Base-by-base conservation (phyloP, 139 green algal genomes). In the Chlorella sorokiniana region DNA sequence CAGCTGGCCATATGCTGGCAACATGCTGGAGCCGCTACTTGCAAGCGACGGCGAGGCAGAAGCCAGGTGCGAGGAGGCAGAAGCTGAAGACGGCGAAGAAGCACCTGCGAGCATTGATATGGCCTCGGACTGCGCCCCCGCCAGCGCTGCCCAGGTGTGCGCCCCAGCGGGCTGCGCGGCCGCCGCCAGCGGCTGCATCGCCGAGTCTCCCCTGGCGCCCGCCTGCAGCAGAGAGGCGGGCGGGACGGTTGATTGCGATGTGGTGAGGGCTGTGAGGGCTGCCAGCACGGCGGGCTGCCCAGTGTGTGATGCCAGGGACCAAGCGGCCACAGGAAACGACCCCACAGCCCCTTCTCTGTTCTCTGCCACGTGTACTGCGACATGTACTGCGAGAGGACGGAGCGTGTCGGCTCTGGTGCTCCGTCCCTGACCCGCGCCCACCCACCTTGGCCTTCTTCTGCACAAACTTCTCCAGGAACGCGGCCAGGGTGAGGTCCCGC, bases 401-500 rank as follows among this genome's bases (percentile, higher is more conserved):
- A n/a, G n/a, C 63, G 27, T 23, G 8, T 29, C 63, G 6, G 63
- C 63, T 7, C 63, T 7, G 9, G 31, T 7, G 27, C 38, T 40
- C 4, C 18, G 20, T 1, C 23, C 18, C 67, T 18, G 37, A 27
- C 41, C 42, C 41, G 3, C 42, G 41, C 18, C 29, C 42, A 33
- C 69, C 18, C 56, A 91, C 88, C 90, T 98, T 98, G 68, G 94
- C 85, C 83, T 98, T 98, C 83, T 96, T 97, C 63, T 93, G 83
- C 22, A 98, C 87, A 62, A 98, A 98, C 85, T 97, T 97, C 89
- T 98, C 95, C 63, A 99, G 88, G 89, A 99, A 99, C 37, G 89
- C 85, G 7, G 77, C 74, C 44, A 97, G 85, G 14, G 86, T 92
- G 54, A 97, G 87, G 87, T 99, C 95, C 0, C 86, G 35, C 31